A percentile compares a stretch with the other conserved stretches of the same genome.
phyloP scores from a whole-genome alignment of 106 monocot species.

The Dactylorhiza incarnata region DNA sequence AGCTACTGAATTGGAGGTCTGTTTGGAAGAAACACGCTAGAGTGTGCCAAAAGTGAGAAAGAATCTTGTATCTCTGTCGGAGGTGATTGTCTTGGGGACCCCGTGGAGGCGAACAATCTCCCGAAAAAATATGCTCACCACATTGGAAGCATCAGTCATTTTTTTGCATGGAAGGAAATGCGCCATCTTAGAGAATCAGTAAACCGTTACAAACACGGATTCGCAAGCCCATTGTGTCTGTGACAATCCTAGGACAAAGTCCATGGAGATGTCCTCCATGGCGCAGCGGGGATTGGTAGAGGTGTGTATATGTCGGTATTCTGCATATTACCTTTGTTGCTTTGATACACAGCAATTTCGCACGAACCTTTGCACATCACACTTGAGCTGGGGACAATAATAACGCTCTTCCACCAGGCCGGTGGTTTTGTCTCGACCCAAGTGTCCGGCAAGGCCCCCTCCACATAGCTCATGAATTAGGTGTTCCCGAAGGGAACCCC shows the following conservation, averaged over 20 bases:
- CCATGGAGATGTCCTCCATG: neutral
- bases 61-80: conserved; percentile 7
- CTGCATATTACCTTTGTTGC: too few species aligned
- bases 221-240: neutral
- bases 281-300: too few species aligned
- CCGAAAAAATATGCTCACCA: neutral
- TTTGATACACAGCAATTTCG: too few species aligned
- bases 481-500: too few species aligned
- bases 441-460: too few species aligned
- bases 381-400: neutral
- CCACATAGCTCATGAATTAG: too few species aligned
- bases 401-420: neutral
- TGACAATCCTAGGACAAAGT: neutral
- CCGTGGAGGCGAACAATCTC: neutral
- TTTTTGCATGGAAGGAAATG: conserved; percentile 8
- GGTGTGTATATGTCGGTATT: neutral
- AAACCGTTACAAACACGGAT: neutral
- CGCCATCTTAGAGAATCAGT: conserved; percentile 17
- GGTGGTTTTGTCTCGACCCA: neutral
- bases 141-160: neutral
- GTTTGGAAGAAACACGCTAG: too few species aligned
- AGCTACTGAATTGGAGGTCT: too few species aligned
- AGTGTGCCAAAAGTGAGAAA: too few species aligned
- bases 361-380: neutral
- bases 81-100: neutral